A percentile compares a stretch with the other conserved stretches of the same genome.
phyloP scores from a whole-genome alignment of 2,329 filamentous ascomycete genomes.

The Capronia epimyces region DNA sequence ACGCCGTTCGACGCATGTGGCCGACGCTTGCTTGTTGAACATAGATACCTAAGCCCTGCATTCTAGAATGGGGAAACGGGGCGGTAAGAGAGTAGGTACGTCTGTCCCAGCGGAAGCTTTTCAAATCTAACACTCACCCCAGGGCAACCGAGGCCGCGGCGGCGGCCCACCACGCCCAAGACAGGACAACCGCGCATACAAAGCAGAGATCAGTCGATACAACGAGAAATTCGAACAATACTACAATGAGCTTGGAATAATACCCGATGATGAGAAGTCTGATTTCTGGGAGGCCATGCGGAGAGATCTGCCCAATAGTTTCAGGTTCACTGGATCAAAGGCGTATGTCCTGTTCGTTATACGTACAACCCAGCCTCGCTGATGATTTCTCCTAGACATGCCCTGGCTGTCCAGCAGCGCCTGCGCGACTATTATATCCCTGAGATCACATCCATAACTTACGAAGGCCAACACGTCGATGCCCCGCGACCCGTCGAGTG shows the following conservation, averaged over 20 bases:
- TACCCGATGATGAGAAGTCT: constrained; percentile 70
- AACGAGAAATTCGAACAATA: constrained; percentile 82
- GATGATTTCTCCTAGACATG: constrained; percentile 64
- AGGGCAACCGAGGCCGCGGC: constrained; percentile 38
- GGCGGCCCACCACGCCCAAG: constrained; percentile 36
- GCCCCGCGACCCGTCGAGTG: constrained; percentile 77
- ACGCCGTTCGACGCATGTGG: neutral
- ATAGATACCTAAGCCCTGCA: no score
- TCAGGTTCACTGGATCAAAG: constrained; percentile 93
- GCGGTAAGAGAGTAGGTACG: constrained; percentile 31
- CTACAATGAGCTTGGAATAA: constrained; percentile 71
- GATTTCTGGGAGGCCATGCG: constrained; percentile 80
- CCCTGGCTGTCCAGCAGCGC: constrained; percentile 83
- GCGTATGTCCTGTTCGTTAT: constrained; percentile 49
- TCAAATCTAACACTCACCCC: constrained; percentile 4
- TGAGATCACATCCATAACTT: constrained; percentile 75
- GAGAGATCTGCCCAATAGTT: constrained; percentile 89
- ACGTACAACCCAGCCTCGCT: constrained; percentile 1
- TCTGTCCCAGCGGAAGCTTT: neutral
- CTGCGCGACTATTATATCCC: constrained; percentile 86
- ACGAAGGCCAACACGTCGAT: constrained; percentile 76
- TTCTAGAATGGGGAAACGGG: constrained; percentile 31
- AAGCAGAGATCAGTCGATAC: constrained; percentile 63
- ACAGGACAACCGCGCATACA: constrained; percentile 41
- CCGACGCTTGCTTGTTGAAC: neutral